phyloP scores from a whole-genome alignment of 2,329 filamentous ascomycete genomes.

The Tolypocladium album region DNA sequence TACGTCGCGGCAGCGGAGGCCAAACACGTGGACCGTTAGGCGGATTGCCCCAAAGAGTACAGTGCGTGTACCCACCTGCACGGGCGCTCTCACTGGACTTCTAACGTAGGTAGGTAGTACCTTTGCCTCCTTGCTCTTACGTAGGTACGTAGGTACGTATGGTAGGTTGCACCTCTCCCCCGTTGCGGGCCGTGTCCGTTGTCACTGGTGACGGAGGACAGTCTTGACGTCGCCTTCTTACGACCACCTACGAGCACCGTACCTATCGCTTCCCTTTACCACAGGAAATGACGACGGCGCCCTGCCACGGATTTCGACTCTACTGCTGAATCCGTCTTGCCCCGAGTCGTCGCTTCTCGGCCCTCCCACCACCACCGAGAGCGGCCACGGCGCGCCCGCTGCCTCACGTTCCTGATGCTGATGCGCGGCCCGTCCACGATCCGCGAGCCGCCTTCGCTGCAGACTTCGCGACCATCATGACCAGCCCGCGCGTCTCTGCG shows the following conservation, averaged over 20 bases:
- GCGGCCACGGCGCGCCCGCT: neutral
- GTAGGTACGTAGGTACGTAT: no score
- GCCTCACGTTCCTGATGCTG: constrained; percentile 19
- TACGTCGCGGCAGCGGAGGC: neutral
- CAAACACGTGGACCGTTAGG: neutral
- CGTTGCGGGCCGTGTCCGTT: neutral
- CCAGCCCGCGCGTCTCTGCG: constrained; percentile 18
- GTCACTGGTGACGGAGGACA: neutral
- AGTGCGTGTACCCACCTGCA: neutral
- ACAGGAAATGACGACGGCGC: neutral
- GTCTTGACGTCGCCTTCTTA: neutral
- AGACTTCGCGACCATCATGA: constrained; percentile 24
- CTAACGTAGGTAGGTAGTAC: no score
- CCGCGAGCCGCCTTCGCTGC: constrained; percentile 19
- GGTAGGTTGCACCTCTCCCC: neutral
- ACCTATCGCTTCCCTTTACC: neutral
- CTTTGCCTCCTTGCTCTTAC: neutral
- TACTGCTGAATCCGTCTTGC: neutral
- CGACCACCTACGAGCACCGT: neutral
- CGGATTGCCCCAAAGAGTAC: neutral
- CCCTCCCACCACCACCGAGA: neutral
- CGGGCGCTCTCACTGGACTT: neutral
- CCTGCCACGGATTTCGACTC: neutral
- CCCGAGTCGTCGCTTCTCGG: neutral
- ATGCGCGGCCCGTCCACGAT: constrained; percentile 9